Conservation (phyloP, 2,329 filamentous ascomycete species). For the Diaporthe ilicicola region DNA sequence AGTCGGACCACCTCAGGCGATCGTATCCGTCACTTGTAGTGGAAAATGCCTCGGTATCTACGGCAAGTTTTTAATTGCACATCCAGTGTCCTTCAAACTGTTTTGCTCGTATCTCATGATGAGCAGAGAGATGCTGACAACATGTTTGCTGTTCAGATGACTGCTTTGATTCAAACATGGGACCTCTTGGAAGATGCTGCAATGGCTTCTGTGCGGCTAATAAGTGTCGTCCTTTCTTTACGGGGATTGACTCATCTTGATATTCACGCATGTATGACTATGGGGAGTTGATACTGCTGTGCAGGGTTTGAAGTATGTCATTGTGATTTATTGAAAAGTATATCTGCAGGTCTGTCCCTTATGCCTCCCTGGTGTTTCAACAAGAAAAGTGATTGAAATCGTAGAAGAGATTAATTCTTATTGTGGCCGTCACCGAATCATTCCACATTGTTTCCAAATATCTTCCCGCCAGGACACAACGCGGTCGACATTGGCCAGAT, state of each 20-base stretch:
- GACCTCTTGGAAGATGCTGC: conserved; percentile 21
- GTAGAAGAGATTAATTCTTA: no score
- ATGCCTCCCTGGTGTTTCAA: no score
- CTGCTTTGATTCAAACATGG: background rate
- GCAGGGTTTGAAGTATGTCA: no score
- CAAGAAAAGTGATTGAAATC: no score
- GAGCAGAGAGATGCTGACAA: background rate
- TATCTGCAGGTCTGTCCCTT: no score
- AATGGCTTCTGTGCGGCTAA: conserved; percentile 31
- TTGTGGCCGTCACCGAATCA: no score
- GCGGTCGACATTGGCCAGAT: no score
- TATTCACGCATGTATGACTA: background rate
- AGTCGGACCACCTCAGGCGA: conserved; percentile 24
- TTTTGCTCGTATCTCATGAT: background rate
- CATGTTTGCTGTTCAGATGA: background rate
- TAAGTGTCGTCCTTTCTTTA: conserved; percentile 25
- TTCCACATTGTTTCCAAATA: no score
- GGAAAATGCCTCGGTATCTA: conserved; percentile 21
- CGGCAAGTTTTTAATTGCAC: background rate
- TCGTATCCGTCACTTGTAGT: conserved; percentile 25
- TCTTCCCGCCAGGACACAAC: no score
- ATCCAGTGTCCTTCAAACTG: background rate
- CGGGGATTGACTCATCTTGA: background rate
- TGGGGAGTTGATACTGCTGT: no score
- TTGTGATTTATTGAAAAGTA: background rate